A percentile compares a stretch with the other conserved stretches of the same genome.
Evolutionary conservation across 2,329 filamentous ascomycete species (phyloP).

Genomic region (Xylariaceae sp.): DNA sequence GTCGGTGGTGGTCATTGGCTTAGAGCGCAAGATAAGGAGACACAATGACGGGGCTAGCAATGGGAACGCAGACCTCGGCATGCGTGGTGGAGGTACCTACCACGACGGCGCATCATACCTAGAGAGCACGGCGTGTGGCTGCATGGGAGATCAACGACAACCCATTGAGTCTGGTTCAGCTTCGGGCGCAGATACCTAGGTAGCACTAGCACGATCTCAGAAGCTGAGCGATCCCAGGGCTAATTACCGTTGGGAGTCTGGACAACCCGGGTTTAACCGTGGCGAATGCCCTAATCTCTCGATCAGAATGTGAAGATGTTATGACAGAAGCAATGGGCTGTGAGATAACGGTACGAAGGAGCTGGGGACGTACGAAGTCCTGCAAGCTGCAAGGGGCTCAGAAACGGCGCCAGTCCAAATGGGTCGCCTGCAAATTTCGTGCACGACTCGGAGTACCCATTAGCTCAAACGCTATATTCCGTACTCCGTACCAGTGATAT

Average conservation of each 20-base stretch:
- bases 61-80: slow-evolving; percentile 6
- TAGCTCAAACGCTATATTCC: no score
- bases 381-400: neutral
- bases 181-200: neutral
- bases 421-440: no score
- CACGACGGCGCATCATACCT: neutral
- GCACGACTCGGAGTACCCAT: no score
- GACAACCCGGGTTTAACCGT: neutral
- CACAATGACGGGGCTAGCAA: slow-evolving; percentile 14
- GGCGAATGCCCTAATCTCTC: neutral
- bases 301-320: neutral
- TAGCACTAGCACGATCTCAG: neutral
- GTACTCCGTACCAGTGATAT: no score
- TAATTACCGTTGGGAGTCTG: neutral
- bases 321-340: neutral
- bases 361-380: neutral
- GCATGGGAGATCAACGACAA: neutral
- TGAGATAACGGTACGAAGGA: neutral
- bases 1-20: slow-evolving; percentile 9
- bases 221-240: neutral
- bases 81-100: slow-evolving; percentile 2
- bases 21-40: slow-evolving; percentile 15
- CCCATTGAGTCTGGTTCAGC: neutral
- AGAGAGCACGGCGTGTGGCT: slow-evolving; percentile 4
- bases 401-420: neutral